phyloP scores from a whole-genome alignment of 208 protist species.

The Leishmania amazonensis region DNA sequence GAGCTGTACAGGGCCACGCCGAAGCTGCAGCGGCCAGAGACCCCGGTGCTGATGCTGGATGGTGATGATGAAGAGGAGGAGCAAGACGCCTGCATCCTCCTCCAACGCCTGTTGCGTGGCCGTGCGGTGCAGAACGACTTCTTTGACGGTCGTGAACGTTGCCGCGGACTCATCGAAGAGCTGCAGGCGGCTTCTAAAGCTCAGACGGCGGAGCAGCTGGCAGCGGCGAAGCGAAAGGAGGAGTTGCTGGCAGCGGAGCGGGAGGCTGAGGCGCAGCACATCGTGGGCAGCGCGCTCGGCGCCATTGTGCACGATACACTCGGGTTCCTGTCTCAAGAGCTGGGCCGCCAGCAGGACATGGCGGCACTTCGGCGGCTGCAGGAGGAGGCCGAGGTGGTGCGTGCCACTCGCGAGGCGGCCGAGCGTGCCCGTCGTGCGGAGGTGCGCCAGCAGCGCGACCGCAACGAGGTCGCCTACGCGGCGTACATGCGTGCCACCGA shows the following conservation, averaged over 20 bases:
- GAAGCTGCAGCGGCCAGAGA: constrained; percentile 86
- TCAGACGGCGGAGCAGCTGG: constrained; percentile 65
- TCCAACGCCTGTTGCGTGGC: constrained; percentile 91
- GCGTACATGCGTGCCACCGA: constrained; percentile 64
- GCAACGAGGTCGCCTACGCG: constrained; percentile 73
- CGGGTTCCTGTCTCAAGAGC: constrained; percentile 86
- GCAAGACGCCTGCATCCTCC: constrained; percentile 86
- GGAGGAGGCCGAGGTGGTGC: constrained; percentile 68
- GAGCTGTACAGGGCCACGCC: constrained; percentile 91
- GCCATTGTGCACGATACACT: constrained; percentile 84
- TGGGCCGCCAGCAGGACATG: constrained; percentile 80
- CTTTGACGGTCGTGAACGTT: constrained; percentile 94
- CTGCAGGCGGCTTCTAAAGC: constrained; percentile 90
- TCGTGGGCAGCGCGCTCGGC: constrained; percentile 73
- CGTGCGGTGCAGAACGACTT: constrained; percentile 94
- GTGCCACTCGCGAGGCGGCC: constrained; percentile 73
- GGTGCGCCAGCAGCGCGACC: constrained; percentile 71
- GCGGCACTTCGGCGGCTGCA: constrained; percentile 51
- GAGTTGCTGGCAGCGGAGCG: constrained; percentile 38
- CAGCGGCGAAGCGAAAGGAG: constrained; percentile 41
- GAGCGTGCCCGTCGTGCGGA: constrained; percentile 70
- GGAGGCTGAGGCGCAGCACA: constrained; percentile 50
- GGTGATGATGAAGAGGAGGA: constrained; percentile 80
- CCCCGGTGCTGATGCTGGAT: constrained; percentile 88
- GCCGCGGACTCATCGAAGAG: constrained; percentile 91